These are phyloP conservation scores for Serendipita sp. DNA, from an alignment of 768 basidiomycete genomes.

Conservation along the genomic window DNA sequence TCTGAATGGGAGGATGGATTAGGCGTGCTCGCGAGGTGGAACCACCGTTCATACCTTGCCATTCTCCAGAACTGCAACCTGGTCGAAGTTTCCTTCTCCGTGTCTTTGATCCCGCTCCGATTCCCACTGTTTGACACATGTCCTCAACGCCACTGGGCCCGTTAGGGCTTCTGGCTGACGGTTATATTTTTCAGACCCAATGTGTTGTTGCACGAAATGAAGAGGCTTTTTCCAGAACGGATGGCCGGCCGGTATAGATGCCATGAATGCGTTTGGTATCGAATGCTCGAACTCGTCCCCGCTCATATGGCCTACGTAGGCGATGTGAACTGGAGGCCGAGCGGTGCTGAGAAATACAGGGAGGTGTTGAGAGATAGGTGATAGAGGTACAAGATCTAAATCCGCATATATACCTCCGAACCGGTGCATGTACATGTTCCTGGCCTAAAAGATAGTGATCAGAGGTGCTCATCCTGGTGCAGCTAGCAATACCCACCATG, in stretches of 20 bases:
- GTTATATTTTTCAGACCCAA: neutral
- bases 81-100: neutral
- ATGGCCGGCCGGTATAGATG: neutral
- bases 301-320: constrained; percentile 2
- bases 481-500: neutral
- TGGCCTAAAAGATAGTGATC: neutral
- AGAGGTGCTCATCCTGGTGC: neutral
- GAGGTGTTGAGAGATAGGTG: neutral
- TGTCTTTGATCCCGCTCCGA: neutral
- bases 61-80: neutral
- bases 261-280: constrained; percentile 6
- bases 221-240: neutral
- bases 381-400: neutral
- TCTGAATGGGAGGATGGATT: neutral
- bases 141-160: neutral
- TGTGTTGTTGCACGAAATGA: neutral
- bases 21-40: too few relatives aligned
- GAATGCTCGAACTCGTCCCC: constrained; percentile 3
- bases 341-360: neutral
- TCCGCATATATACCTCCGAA: constrained; percentile 1
- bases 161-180: neutral
- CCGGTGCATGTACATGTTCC: constrained; percentile 3
- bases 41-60: neutral
- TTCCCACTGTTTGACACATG: neutral
- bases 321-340: neutral